Percentiles rank a stretch among this genome's conserved stretches.
Conservation (phyloP, 495 filamentous ascomycete species). For the Paragyromitra xinjiangensis region DNA sequence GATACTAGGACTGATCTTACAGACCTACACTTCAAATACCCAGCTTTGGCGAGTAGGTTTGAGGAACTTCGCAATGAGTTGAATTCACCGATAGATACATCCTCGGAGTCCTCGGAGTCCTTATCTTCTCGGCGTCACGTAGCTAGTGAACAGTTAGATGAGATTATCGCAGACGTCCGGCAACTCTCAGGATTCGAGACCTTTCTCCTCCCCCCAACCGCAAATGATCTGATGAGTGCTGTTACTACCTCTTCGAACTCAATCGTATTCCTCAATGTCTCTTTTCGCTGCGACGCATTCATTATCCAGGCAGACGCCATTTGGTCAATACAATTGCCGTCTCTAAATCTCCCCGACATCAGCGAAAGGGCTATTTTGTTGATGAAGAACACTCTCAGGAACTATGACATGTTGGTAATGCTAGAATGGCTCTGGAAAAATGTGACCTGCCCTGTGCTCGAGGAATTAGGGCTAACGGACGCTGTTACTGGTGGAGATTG, state of each 20-base stretch:
- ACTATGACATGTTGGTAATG: neutral
- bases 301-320: neutral
- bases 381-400: neutral
- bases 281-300: conserved; percentile 7
- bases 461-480: neutral
- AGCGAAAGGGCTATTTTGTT: neutral
- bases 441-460: neutral
- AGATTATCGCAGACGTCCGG: neutral
- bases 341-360: neutral
- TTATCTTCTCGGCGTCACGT: too few species aligned
- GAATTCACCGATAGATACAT: neutral
- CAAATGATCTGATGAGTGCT: conserved; percentile 1
- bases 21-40: neutral
- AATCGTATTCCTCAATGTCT: conserved; percentile 12
- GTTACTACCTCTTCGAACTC: neutral
- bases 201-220: neutral
- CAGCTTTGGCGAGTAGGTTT: neutral
- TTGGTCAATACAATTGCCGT: neutral
- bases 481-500: neutral
- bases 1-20: neutral
- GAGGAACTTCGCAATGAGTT: neutral
- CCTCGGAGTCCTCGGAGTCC: neutral
- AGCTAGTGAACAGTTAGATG: neutral
- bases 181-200: neutral
- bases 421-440: neutral